Base-by-base conservation (phyloP, 106 monocot species). In the Triglochin maritima region DNA sequence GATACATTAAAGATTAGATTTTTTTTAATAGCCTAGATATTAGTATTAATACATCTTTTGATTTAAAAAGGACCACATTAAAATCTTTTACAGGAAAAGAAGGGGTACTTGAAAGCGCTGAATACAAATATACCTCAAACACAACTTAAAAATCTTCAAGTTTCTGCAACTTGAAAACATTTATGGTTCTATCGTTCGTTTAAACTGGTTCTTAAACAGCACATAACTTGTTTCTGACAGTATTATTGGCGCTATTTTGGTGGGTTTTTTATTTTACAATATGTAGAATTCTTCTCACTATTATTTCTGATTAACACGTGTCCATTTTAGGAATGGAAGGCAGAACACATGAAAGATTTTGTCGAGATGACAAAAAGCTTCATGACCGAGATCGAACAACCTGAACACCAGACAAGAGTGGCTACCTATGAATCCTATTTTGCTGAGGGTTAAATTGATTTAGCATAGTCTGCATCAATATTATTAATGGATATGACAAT, bases 301-400 rank as follows among this genome's bases (percentile, higher is more conserved):
- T 29, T 29, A 29, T 29, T 29, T 29, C 29, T 29, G 29, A 29
- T 29, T 29, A 29, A 29, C 29, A 29, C 29, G 29, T 0, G 6
- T 55, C 14, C 8, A 55, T 55, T 55, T 55, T 4, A 83, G 89
- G 80, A 85, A 68, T 85, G 85, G 89, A 79, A 79, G 67, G 65
- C 59, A 53, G n/a, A 80, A 65, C 78, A 85, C 64, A 68, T 80
- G 76, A 78, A 82, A 61, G 85, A 80, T 49, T 89, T 85, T 62
- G 46, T 85, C 59, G 69, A 44, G 14, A 89, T 89, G 88, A 89
- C 85, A 2, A 14, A 45, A 9, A 78, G 61, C 2, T 89, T 80
- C 13, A 51, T 80, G 65, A 59, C 78, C 43, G 81, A 76, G 29
- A 15, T 69, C 11, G 72, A 76, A 57, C 69, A 80, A n/a, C 67